A percentile compares a stretch with the other conserved stretches of the same genome.
These are phyloP conservation scores for Flammula alnicola DNA, from an alignment of 1,284 basidiomycete genomes.

Conservation along the genomic window DNA sequence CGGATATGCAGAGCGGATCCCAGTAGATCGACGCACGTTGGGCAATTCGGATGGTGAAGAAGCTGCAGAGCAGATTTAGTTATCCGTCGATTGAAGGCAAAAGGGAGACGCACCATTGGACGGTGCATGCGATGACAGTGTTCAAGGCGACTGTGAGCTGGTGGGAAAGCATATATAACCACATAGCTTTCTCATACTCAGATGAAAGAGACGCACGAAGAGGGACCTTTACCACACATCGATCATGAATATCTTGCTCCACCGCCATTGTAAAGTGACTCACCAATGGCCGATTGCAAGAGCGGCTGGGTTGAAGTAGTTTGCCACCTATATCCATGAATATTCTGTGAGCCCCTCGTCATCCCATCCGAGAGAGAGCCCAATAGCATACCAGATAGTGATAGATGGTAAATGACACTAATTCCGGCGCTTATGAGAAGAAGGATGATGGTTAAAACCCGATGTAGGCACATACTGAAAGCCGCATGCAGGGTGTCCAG, in stretches of 20 bases:
- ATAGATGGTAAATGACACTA: constrained; percentile 40
- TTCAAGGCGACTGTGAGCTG: constrained; percentile 26
- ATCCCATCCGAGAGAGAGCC: neutral
- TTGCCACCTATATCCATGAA: constrained; percentile 33
- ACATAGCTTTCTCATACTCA: neutral
- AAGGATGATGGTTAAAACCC: neutral
- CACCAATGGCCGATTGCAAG: constrained; percentile 37
- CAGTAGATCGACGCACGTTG: constrained; percentile 28
- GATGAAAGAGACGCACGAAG: constrained; percentile 28
- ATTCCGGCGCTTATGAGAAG: neutral
- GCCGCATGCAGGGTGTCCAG: constrained; percentile 36
- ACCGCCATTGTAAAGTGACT: neutral
- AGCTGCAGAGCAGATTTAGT: constrained; percentile 27
- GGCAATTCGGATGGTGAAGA: constrained; percentile 41
- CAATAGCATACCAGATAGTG: constrained; percentile 42
- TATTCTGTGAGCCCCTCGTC: neutral
- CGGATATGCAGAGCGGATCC: neutral
- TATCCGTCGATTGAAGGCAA: neutral
- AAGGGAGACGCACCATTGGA: constrained; percentile 37
- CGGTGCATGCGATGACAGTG: constrained; percentile 39
- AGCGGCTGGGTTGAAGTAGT: constrained; percentile 36
- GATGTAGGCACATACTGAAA: constrained; percentile 25
- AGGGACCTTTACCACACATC: constrained; percentile 32
- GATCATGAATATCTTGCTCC: neutral
- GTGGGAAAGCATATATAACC: neutral